Base-by-base conservation (phyloP, 805 yeast genomes). In the Hyphopichia homilentoma region DNA sequence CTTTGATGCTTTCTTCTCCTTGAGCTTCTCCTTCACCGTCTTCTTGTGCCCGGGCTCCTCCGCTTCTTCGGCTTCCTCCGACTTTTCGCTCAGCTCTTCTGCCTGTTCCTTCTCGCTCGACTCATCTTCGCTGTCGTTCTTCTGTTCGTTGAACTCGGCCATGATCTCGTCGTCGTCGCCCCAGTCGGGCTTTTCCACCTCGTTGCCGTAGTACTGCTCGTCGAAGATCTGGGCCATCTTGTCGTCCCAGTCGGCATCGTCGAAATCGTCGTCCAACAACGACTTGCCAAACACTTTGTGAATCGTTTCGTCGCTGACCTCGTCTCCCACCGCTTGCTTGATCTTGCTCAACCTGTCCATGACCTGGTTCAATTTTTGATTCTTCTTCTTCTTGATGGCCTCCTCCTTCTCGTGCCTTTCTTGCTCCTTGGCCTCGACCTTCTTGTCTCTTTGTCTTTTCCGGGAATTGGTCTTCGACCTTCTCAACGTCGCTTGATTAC, bases 401-500 rank as follows among this genome's bases (percentile, higher is more conserved):
- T 71, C 77, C 40, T 82, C 77, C 38, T 71, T 74, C 44, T 76
- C 73, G 38, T 65, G 58, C 33, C 75, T 72, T 39, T 73, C 79
- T 41, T 70, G 61, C 26, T 57, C 62, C 35, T 70, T 75, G 30
- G 62, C 70, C 27, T 77, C 82, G 29, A 65, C 73, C 57, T 79
- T 77, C 52, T 71, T 75, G 27, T 85, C 86, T 65, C 97, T 79
- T 58, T 81, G 81, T 58, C 81, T 78, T 66, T 87, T 87, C 47
- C 98, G 77, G 8, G 83, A 58, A 45, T 80, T 77, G 39, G 79
- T 71, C 32, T 78, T 79, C 14, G 82, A 78, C 53, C 98, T 73
- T 64, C 98, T 80, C 52, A 88, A 70, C 0, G 97, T 87, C 16
- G 93, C 95, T 59, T 88, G 96, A 26, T 70, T 81, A 74, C 98